Base-by-base conservation (phyloP, 768 basidiomycete species). In the Tricholoma matsutake region DNA sequence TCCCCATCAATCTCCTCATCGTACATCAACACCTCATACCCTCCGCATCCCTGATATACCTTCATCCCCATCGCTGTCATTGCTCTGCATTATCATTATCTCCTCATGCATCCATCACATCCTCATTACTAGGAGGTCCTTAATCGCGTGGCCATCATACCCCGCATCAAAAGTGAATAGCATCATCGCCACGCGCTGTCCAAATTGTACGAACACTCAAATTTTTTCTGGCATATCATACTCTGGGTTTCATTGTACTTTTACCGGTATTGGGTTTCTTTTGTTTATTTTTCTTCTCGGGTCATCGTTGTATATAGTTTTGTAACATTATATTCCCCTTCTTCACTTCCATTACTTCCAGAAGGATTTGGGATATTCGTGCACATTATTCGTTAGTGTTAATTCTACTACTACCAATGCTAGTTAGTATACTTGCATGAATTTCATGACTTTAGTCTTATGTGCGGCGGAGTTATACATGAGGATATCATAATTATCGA, bases 21-120 rank as follows among this genome's bases (percentile, higher is more conserved):
- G 43, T 45, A 20, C 20, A 18, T 45, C 29, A n/a, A n/a, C 49
- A 31, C 29, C 51, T 29, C 51, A 52, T 52, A 52, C 51, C 51
- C 51, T 31, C 51, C 18, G 2, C 22, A 25, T 25, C 32, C 16
- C 8, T 52, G 25, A 52, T 53, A 53, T 53, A 25, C 47, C 45
- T 49, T 49, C 22, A 49, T n/a, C 29, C 22, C 16, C 22, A 49
- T 56, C 35, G 43, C 29, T 53, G 31, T 53, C 43, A 57, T 47
- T 16, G 56, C 56, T 45, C 34, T 47, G 56, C 56, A 57, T 47
- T 47, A 57, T 45, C 56, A 57, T 53, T 53, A 53, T 53, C 51
- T 32, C 16, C 16, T 32, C 41, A 57, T 57, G 43, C 56, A 57
- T 57, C 41, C 43, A 56, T 43, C 37, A 29, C 54, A 56, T 41